phyloP scores from a whole-genome alignment of 2,329 filamentous ascomycete species.

The Polytolypa hystricis region DNA sequence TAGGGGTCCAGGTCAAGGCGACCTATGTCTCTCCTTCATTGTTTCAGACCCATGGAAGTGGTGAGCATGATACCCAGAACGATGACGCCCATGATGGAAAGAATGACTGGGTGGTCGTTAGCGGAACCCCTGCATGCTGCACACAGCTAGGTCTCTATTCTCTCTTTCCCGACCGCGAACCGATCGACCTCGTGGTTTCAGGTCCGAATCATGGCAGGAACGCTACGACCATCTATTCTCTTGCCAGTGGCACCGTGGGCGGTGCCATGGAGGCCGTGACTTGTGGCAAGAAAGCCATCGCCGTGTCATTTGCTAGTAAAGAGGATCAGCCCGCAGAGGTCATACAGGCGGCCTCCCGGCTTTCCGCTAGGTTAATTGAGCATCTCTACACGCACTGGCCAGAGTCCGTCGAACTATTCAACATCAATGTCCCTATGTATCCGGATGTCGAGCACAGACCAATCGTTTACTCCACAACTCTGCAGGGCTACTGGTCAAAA shows the following conservation, averaged over 20 bases:
- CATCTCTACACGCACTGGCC: slow-evolving; percentile 59
- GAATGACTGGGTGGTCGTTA: slow-evolving; percentile 57
- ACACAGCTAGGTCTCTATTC: slow-evolving; percentile 62
- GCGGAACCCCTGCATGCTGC: slow-evolving; percentile 66
- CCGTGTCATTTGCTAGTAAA: slow-evolving; percentile 73
- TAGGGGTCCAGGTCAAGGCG: slow-evolving; percentile 71
- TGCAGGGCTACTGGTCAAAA: slow-evolving; percentile 76
- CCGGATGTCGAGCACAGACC: slow-evolving; percentile 57
- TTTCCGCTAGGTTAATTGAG: slow-evolving; percentile 64
- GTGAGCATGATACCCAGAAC: slow-evolving; percentile 43
- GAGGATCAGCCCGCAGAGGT: slow-evolving; percentile 65
- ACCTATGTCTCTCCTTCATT: slow-evolving; percentile 54
- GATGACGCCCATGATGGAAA: background rate
- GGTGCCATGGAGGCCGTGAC: slow-evolving; percentile 64
- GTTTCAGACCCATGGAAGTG: slow-evolving; percentile 39
- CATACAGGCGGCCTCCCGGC: slow-evolving; percentile 60
- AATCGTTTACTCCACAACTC: slow-evolving; percentile 63
- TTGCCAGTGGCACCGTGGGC: slow-evolving; percentile 65
- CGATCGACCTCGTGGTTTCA: slow-evolving; percentile 61
- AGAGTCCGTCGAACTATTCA: slow-evolving; percentile 64
- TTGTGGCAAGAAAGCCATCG: slow-evolving; percentile 57
- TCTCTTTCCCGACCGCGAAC: slow-evolving; percentile 56
- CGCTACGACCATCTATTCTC: slow-evolving; percentile 63
- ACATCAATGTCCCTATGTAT: slow-evolving; percentile 73
- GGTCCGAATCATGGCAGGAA: slow-evolving; percentile 73